Evolutionary conservation across 1,284 basidiomycete species (phyloP), one percentile per base, ranked within the genome.

Genomic region (Erythrobasidium hasegawianum): DNA sequence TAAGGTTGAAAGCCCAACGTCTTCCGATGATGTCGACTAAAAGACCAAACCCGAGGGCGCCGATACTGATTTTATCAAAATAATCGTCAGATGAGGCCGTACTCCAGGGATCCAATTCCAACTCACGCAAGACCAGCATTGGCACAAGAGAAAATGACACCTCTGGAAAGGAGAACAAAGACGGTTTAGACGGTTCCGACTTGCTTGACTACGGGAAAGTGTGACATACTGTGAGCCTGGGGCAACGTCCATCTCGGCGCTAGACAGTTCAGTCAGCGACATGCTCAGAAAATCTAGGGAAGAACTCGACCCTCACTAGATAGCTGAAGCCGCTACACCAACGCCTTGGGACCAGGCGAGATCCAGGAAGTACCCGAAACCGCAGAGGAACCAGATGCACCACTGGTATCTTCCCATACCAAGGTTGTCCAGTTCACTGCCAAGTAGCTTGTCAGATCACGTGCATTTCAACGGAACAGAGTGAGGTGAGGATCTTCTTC

Each of bases 1-100:
- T 80, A 0, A 86, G 75, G 75, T 89, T 89, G 78, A 89, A 89
- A 1, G 85, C 83, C 79, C 84, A 83, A 68, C 84, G 84, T 57
- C 64, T 59, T 7, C 40, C 33, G 24, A 57, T 7, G 54, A 57
- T 22, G 27, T 64, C 61, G 33, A 27, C 71, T 71, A 13, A 71
- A 33, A 33, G 4, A 11, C 33, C 33, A 11, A 33, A 33, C 5
- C 5, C 11, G 4, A 33, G 4, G 5, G 33, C 33, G 33, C 33
- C 33, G 33, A 33, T 11, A 33, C n/a, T n/a, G n/a, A n/a, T n/a
- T n/a, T n/a, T n/a, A n/a, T n/a, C n/a, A n/a, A n/a, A n/a, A n/a
- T n/a, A n/a, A n/a, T n/a, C n/a, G n/a, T n/a, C n/a, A n/a, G n/a
- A n/a, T n/a, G n/a, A n/a, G n/a, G n/a, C n/a, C n/a, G n/a, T n/a